A percentile compares a stretch with the other conserved stretches of the same genome.
phyloP scores from a whole-genome alignment of 2,329 filamentous ascomycete genomes.

The Rasamsonia emersonii region DNA sequence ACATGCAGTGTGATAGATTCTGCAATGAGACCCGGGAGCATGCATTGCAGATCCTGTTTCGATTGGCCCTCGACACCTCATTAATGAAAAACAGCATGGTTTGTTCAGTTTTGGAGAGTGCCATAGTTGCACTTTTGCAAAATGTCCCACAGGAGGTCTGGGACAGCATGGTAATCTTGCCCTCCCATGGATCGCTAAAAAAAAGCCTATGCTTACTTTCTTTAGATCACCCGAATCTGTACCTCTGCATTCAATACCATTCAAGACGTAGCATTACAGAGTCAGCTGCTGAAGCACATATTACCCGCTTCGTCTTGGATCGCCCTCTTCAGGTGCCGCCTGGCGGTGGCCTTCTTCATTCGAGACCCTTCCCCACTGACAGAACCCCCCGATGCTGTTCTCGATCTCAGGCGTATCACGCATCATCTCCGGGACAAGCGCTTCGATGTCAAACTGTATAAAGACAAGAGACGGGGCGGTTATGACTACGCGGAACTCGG shows the following conservation, averaged over 20 bases:
- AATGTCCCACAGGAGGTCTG: constrained; percentile 13
- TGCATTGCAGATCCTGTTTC: constrained; percentile 25
- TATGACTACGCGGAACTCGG: constrained; percentile 59
- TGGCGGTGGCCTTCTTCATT: constrained; percentile 29
- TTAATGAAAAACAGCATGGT: constrained; percentile 21
- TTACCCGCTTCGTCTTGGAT: constrained; percentile 27
- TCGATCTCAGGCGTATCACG: constrained; percentile 23
- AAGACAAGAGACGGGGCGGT: constrained; percentile 13
- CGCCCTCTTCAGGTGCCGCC: constrained; percentile 31
- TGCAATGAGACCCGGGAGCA: constrained; percentile 22
- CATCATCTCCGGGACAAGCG: constrained; percentile 19
- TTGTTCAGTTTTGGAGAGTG: constrained; percentile 24
- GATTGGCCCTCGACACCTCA: constrained; percentile 28
- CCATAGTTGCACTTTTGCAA: constrained; percentile 24
- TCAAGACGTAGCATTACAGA: constrained; percentile 29
- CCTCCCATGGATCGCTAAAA: too few species aligned
- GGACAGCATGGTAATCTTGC: constrained; percentile 18
- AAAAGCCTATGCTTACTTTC: constrained; percentile 8
- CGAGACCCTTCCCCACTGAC: constrained; percentile 18
- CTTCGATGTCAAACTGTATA: constrained; percentile 23
- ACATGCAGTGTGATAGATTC: constrained; percentile 20
- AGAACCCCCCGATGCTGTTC: constrained; percentile 17
- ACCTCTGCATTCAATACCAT: constrained; percentile 24
- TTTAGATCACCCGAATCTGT: constrained; percentile 22
- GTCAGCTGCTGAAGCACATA: constrained; percentile 32